Conservation (phyloP, 345 rosid genomes). For the Aquilaria sinensis region DNA sequence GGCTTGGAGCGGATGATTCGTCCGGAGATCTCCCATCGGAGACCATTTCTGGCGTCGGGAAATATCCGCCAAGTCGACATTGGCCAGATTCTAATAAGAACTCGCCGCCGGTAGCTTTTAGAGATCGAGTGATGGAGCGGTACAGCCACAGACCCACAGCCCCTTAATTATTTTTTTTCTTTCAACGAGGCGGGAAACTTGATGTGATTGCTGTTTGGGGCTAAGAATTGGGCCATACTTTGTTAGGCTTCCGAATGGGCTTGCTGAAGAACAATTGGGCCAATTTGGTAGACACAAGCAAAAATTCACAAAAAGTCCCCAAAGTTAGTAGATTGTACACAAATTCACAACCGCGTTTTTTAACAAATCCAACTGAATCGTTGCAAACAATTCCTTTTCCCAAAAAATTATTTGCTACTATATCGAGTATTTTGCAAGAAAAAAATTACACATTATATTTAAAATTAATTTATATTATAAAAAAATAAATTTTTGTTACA, state of each 20-base stretch:
- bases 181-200: constrained; percentile 21
- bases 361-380: neutral
- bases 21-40: constrained; percentile 61
- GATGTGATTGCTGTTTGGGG: neutral
- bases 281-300: neutral
- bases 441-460: too few relatives aligned
- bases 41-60: constrained; percentile 38
- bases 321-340: neutral
- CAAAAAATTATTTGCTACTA: too few relatives aligned
- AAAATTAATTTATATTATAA: too few relatives aligned
- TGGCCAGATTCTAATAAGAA: constrained; percentile 14
- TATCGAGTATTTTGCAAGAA: too few relatives aligned
- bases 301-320: neutral
- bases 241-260: neutral
- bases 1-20: constrained; percentile 9
- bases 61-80: constrained; percentile 78
- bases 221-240: neutral
- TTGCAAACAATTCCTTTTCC: too few relatives aligned
- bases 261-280: neutral
- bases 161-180: neutral
- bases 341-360: neutral
- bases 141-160: neutral
- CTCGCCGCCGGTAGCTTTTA: neutral
- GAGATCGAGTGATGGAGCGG: neutral
- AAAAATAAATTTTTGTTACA: too few relatives aligned